Evolutionary conservation across 140 eudicot species (phyloP).

Genomic region (Erigeron philadelphicus): DNA sequence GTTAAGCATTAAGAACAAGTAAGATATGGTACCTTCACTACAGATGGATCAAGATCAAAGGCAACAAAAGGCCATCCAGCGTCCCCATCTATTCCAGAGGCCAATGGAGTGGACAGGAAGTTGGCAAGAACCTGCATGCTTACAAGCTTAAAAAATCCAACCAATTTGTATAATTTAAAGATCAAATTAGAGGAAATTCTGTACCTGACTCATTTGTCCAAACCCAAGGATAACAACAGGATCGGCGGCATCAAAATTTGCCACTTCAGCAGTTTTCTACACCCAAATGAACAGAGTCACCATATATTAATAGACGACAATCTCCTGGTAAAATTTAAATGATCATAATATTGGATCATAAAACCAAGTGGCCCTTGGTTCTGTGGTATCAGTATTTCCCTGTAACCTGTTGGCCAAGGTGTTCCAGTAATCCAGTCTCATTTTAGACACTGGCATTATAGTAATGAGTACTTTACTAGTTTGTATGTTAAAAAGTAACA

Average conservation of each 20-base stretch:
- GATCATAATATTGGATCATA: too few relatives aligned
- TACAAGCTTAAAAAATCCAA: conserved; percentile 5
- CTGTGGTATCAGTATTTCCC: too few relatives aligned
- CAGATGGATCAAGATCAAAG: conserved; percentile 83
- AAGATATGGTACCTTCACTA: conserved; percentile 59
- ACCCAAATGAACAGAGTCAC: conserved; percentile 7
- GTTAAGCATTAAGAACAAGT: neutral
- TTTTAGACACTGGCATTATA: too few relatives aligned
- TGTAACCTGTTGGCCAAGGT: too few relatives aligned
- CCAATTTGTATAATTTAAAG: neutral
- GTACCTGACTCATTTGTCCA: conserved; percentile 95
- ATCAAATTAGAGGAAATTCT: neutral
- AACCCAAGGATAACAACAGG: conserved; percentile 92
- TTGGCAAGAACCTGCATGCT: conserved; percentile 80
- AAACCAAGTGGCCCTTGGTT: too few relatives aligned
- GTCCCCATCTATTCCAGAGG: conserved; percentile 66
- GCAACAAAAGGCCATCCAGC: conserved; percentile 90
- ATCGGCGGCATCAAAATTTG: conserved; percentile 63
- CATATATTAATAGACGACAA: neutral
- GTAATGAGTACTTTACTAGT: too few relatives aligned
- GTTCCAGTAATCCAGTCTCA: too few relatives aligned
- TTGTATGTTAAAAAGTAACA: too few relatives aligned
- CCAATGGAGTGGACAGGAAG: conserved; percentile 72
- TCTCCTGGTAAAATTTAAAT: too few relatives aligned
- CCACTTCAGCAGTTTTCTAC: conserved; percentile 52